Base-by-base conservation (phyloP, 2,329 filamentous ascomycete species). In the Escovopsis sp. region DNA sequence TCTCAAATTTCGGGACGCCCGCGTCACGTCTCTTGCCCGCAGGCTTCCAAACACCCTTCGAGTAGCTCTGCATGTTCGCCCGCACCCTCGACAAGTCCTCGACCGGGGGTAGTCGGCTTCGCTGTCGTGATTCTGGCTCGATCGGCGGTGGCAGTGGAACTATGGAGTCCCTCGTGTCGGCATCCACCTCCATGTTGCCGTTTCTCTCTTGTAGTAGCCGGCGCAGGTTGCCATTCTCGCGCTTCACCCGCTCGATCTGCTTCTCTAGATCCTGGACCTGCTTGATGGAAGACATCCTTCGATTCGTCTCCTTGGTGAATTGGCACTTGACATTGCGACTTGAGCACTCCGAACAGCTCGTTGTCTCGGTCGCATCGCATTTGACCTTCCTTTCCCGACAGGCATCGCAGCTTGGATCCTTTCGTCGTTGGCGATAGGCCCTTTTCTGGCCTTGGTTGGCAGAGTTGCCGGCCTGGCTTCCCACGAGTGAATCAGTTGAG, bases 261-360 rank as follows among this genome's bases (percentile, higher is more conserved):
- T 85, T 90, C 60, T 96, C 88, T 18, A 98, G 67, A 54, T 98
- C 90, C 58, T 96, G 90, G 11, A 96, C 83, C 64, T 94, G 90
- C 72, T 96, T 98, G 61, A 96, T 96, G 2, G 88, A 96, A 14
- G 90, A 96, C 90, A 98, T 98, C 42, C 90, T 76, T 39, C 90
- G 73, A 55, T 98, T 98, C 11, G 90, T 98, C 59, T 98, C 90
- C 61, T 98, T 98, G 34, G 90, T 98, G 54, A 98, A 98, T 52
- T 96, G 88, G 53, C 90, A 98, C 56, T 92, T 93, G 44, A 96
- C 88, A 53, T 88, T 92, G 44, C 90, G 79, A 55, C 87, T 94
- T 4, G 85, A 90, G 61, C 90, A 98, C 60, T 98, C 90, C 2
- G 90, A 94, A 56, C 90, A 98, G 58, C 88, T 94, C 10, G 83